These are phyloP conservation scores for Aureobasidium lini DNA, from an alignment of 2,329 filamentous ascomycete genomes.

Conservation along the genomic window DNA sequence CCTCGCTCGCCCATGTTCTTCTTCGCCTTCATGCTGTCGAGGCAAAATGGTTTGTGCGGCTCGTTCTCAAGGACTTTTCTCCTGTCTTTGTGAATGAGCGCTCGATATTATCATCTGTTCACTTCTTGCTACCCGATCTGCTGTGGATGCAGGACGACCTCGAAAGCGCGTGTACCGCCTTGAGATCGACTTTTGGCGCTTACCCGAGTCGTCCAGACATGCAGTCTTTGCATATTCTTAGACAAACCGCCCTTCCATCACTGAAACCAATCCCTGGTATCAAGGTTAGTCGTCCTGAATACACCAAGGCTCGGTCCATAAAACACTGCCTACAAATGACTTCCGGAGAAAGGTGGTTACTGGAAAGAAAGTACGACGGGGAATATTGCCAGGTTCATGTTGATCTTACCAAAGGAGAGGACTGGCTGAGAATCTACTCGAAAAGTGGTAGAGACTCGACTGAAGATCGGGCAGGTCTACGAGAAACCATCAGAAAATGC, in stretches of 20 bases:
- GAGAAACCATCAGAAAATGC: constrained; percentile 56
- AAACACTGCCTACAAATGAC: constrained; percentile 65
- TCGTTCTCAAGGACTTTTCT: constrained; percentile 70
- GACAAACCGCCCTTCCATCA: constrained; percentile 31
- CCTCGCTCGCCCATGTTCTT: constrained; percentile 29
- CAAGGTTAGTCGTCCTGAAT: constrained; percentile 40
- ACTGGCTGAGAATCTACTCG: constrained; percentile 72
- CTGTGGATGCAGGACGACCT: constrained; percentile 65
- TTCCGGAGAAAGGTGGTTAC: constrained; percentile 54
- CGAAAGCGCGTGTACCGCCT: constrained; percentile 48
- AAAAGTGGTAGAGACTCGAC: constrained; percentile 91
- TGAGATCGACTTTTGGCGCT: constrained; percentile 38
- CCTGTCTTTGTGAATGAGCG: constrained; percentile 56
- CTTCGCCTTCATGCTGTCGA: constrained; percentile 56
- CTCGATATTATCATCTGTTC: constrained; percentile 52
- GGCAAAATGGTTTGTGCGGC: constrained; percentile 78
- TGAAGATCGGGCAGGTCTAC: constrained; percentile 55
- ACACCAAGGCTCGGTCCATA: constrained; percentile 46
- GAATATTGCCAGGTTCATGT: constrained; percentile 81
- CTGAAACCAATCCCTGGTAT: constrained; percentile 34
- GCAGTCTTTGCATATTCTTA: constrained; percentile 26
- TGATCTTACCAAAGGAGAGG: constrained; percentile 49
- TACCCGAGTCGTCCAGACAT: constrained; percentile 32
- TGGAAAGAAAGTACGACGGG: constrained; percentile 74
- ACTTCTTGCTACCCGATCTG: constrained; percentile 62